These are phyloP conservation scores for Globisporangium splendens DNA, from an alignment of 352 stramenopile species.

Conservation along the genomic window DNA sequence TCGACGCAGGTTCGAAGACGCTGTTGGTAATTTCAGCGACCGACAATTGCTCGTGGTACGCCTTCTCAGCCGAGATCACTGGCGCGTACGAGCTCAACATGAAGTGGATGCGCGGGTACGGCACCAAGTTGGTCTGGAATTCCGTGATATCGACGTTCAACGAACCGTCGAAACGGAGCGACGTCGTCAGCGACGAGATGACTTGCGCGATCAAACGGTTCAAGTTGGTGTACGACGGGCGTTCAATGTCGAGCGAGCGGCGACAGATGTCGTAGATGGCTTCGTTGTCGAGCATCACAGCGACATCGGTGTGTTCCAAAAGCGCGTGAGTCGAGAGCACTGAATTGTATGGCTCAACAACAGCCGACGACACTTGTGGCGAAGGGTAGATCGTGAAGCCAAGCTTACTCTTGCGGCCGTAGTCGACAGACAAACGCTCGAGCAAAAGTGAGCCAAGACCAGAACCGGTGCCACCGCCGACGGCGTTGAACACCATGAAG, in stretches of 20 bases:
- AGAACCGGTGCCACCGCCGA: constrained; percentile 96
- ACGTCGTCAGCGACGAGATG: too few relatives aligned
- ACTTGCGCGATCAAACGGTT: too few relatives aligned
- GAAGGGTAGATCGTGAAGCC: constrained; percentile 98
- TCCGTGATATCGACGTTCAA: too few relatives aligned
- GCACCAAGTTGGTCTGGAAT: too few relatives aligned
- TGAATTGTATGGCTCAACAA: constrained; percentile 99
- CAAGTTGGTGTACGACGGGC: constrained; percentile 98
- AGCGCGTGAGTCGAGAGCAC: constrained; percentile 97
- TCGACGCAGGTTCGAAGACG: constrained; percentile 90
- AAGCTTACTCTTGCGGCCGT: constrained; percentile 98
- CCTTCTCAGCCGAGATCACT: constrained; percentile 56
- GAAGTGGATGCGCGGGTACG: constrained; percentile 93
- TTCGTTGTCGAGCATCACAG: constrained; percentile 98
- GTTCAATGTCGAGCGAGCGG: constrained; percentile 96
- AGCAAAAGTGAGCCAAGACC: constrained; percentile 96
- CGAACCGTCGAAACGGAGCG: too few relatives aligned
- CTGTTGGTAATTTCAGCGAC: constrained; percentile 96
- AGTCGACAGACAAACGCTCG: constrained; percentile 97
- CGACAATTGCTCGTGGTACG: constrained; percentile 92
- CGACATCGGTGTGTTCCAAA: constrained; percentile 97
- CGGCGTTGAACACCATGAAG: constrained; percentile 98
- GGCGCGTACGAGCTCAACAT: constrained; percentile 96
- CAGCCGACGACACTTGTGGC: constrained; percentile 94
- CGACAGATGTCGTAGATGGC: constrained; percentile 98